Base-by-base conservation (phyloP, 2,329 filamentous ascomycete genomes). In the Fusarium buxicola region DNA sequence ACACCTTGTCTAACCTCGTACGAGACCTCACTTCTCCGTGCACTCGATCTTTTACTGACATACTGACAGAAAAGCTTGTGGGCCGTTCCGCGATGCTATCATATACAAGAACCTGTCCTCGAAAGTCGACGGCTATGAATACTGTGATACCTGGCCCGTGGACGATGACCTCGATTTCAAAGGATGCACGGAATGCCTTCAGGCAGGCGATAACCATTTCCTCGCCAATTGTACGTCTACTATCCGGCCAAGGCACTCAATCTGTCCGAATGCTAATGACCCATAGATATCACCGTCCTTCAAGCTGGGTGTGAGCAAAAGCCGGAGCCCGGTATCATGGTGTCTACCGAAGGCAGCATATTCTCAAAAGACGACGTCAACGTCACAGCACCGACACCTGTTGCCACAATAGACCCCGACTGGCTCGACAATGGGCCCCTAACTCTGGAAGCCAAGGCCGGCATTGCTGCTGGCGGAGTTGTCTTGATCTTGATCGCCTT, bases 281-380 rank as follows among this genome's bases (percentile, higher is more conserved):
- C 5, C 3, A 7, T 30, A 83, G 81, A 83, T 60, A 60, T 86
- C 36, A 80, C 76, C 11, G 74, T 83, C 31, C 77, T 89, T 8
- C 75, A 85, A 54, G 85, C 84, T 15, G 86, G 82, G 7, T 89
- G 87, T 65, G 69, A 78, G 48, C 83, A 88, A 61, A 76, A 76
- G 54, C 84, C 86, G 0, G 60, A 69, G 0, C 71, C 77, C 0
- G 85, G 85, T 0, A 66, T 73, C 0, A 80, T 75, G 0, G 66
- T 89, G n/a, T 81, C 81, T 4, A 68, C 86, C 1, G 70, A 81
- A 6, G 86, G 86, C 18, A 73, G 76, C 16, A 71, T 84, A 3
- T 89, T 89, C 71, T 84, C 84, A 2, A 72, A 68, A 9, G 72
- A 76, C 1, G 55, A 66, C 0, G 78, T 87, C 35, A 82, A 82